phyloP scores from a whole-genome alignment of 202 grass and related monocot species.

The Setaria italica region DNA sequence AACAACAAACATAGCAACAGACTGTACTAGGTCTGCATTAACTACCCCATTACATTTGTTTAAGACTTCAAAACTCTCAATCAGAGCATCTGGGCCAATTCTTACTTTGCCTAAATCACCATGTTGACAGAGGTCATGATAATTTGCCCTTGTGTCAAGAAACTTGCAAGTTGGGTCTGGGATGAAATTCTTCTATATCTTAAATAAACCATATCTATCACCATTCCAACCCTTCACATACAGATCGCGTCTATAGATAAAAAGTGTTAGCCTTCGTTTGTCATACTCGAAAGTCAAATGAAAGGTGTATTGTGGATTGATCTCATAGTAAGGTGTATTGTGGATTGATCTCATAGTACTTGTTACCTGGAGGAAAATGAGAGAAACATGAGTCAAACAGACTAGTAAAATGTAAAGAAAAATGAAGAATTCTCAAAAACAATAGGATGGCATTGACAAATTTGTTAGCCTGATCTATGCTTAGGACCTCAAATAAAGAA shows the following conservation, averaged over 20 bases:
- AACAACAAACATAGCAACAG: neutral
- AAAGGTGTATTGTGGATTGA: neutral
- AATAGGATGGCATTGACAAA: too few species aligned
- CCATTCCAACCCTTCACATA: neutral
- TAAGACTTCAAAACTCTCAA: neutral
- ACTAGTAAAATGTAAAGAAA: too few species aligned
- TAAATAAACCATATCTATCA: neutral
- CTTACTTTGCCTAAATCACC: too few species aligned
- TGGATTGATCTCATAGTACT: too few species aligned
- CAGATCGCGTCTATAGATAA: neutral
- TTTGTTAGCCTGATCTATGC: neutral
- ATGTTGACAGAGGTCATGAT: neutral
- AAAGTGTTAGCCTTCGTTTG: neutral
- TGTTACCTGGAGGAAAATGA: too few species aligned
- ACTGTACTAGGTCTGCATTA: neutral
- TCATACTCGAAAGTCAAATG: neutral
- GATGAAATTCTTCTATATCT: neutral
- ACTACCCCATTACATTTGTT: neutral
- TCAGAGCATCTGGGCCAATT: neutral
- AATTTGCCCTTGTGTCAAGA: neutral
- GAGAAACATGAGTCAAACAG: too few species aligned
- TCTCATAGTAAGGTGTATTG: too few species aligned
- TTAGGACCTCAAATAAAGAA: constrained; percentile 20
- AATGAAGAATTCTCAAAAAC: too few species aligned
- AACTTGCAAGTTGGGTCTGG: neutral